Evolutionary conservation across 2,329 filamentous ascomycete genomes (phyloP).

Genomic region (Clonostachys rhizophaga): DNA sequence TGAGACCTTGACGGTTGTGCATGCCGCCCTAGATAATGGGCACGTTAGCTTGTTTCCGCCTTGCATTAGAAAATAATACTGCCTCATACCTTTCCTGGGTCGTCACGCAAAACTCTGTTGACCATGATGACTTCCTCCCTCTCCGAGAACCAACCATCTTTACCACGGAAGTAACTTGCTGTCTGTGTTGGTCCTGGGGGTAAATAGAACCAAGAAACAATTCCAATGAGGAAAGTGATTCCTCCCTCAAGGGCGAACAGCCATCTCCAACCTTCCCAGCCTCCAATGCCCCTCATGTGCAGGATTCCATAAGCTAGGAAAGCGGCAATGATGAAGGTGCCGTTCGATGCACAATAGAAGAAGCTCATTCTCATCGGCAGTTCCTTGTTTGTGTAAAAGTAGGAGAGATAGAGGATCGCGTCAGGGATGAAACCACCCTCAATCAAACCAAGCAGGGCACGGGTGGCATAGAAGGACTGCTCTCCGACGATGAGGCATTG

Average conservation of each 20-base stretch:
- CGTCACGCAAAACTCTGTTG: background rate
- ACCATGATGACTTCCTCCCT: background rate
- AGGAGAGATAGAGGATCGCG: slow-evolving; percentile 61
- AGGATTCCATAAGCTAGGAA: slow-evolving; percentile 41
- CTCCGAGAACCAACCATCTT: background rate
- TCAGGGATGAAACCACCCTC: slow-evolving; percentile 56
- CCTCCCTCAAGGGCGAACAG: slow-evolving; percentile 23
- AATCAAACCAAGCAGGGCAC: slow-evolving; percentile 46
- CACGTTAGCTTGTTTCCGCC: no score
- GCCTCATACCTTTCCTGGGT: background rate
- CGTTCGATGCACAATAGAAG: slow-evolving; percentile 52
- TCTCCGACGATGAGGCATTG: slow-evolving; percentile 46
- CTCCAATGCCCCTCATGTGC: slow-evolving; percentile 40
- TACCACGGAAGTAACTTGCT: slow-evolving; percentile 40
- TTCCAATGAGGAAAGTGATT: slow-evolving; percentile 8
- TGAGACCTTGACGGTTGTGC: slow-evolving; percentile 48
- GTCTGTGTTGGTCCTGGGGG: slow-evolving; percentile 25
- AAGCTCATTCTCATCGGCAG: slow-evolving; percentile 53
- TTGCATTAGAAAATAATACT: no score
- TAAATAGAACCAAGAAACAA: slow-evolving; percentile 21
- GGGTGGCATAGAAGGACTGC: slow-evolving; percentile 41
- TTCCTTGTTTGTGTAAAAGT: slow-evolving; percentile 68
- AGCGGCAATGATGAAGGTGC: slow-evolving; percentile 29
- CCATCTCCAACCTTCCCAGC: slow-evolving; percentile 50
- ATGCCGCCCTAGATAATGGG: slow-evolving; percentile 40